phyloP scores from a whole-genome alignment of 108 stramenopile species.

The Cyclostephanos invisitatus region DNA sequence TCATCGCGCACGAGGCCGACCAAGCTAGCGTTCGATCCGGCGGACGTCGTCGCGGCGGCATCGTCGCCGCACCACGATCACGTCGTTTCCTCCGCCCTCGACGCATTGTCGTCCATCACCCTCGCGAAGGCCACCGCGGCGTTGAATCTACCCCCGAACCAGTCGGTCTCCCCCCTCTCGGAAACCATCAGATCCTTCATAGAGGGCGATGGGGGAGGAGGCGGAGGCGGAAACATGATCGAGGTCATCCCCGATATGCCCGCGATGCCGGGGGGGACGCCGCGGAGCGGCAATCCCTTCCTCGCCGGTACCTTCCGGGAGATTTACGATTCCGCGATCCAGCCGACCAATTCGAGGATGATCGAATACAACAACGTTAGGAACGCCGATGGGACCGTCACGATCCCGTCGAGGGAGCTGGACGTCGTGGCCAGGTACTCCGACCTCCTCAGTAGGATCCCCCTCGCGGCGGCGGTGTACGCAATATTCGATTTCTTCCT shows the following conservation, averaged over 20 bases:
- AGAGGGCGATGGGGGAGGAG: background rate
- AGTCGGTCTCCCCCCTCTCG: constrained; percentile 25
- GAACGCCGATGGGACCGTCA: background rate
- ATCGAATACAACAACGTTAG: constrained; percentile 1
- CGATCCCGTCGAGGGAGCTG: constrained; percentile 35
- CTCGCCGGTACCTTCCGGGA: constrained; percentile 38
- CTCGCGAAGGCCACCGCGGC: constrained; percentile 10
- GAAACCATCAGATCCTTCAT: constrained; percentile 43
- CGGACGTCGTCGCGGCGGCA: constrained; percentile 10
- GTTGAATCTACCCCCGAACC: constrained; percentile 10
- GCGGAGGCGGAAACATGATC: constrained; percentile 10
- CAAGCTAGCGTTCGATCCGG: constrained; percentile 20
- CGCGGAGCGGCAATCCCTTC: constrained; percentile 39
- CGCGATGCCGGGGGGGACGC: constrained; percentile 41
- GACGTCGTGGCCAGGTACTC: constrained; percentile 39
- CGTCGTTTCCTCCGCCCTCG: constrained; percentile 6
- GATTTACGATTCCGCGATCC: constrained; percentile 28
- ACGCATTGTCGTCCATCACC: constrained; percentile 27
- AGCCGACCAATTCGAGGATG: constrained; percentile 1
- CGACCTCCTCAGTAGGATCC: constrained; percentile 43
- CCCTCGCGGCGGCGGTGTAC: constrained; percentile 38
- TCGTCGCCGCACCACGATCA: constrained; percentile 1
- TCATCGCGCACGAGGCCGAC: background rate
- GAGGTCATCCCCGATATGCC: constrained; percentile 40
- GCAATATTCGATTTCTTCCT: constrained; percentile 42